Evolutionary conservation across 2,329 filamentous ascomycete species (phyloP).

Genomic region (Pleomassaria siparia): DNA sequence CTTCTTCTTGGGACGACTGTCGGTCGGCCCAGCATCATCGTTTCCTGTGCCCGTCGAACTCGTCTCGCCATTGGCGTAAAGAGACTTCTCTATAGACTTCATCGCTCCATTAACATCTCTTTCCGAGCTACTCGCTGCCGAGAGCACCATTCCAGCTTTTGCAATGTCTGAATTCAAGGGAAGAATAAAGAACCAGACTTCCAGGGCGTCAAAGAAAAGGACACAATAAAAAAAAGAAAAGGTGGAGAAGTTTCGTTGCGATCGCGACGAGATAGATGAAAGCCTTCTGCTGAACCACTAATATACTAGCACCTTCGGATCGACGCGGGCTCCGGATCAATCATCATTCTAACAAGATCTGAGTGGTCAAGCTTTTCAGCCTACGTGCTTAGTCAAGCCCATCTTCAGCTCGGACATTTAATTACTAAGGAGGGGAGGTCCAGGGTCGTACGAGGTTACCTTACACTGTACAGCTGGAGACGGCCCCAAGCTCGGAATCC

Average conservation of each 20-base stretch:
- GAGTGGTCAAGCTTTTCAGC: constrained; percentile 1
- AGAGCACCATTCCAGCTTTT: not conserved
- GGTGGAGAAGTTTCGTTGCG: not conserved
- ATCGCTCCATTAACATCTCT: not conserved
- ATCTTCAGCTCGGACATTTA: not conserved
- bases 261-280: not conserved
- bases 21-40: not conserved
- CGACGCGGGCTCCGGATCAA: not conserved
- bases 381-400: not conserved
- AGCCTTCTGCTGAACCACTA: no score
- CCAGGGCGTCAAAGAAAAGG: not conserved
- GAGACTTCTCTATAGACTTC: not conserved
- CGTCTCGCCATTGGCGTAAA: not conserved
- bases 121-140: not conserved
- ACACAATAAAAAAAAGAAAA: not conserved
- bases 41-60: not conserved
- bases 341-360: not conserved
- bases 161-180: not conserved
- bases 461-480: no score
- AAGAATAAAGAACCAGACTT: no score
- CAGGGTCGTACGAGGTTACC: not conserved
- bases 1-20: constrained; percentile 22
- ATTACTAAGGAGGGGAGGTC: not conserved
- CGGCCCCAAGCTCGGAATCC: no score
- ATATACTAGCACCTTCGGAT: not conserved